Percentiles rank a stretch among this genome's conserved stretches.
These are phyloP conservation scores for Blumeriella jaapii DNA, from an alignment of 2,329 filamentous ascomycete genomes.

Conservation along the genomic window DNA sequence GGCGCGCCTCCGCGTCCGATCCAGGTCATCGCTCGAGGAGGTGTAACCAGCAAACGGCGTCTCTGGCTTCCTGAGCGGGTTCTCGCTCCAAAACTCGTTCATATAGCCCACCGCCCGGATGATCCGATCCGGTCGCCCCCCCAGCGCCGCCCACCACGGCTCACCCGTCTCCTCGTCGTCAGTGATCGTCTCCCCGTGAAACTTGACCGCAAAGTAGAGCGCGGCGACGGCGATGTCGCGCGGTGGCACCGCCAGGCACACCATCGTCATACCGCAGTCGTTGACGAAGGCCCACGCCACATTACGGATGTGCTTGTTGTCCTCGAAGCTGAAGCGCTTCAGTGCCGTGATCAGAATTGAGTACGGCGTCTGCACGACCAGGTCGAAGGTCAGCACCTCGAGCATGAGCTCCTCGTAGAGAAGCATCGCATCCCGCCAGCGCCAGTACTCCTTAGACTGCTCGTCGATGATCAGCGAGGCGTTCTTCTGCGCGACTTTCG, in stretches of 20 bases:
- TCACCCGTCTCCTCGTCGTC: constrained; percentile 58
- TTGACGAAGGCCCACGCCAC: constrained; percentile 90
- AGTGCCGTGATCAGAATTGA: constrained; percentile 73
- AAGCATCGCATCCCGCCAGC: constrained; percentile 89
- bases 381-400: constrained; percentile 85
- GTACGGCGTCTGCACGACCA: constrained; percentile 84
- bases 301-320: constrained; percentile 74
- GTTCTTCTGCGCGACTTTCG: constrained; percentile 91
- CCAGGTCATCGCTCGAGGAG: constrained; percentile 20
- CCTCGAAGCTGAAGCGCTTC: constrained; percentile 57
- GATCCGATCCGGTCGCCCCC: constrained; percentile 60
- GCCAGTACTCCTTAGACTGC: constrained; percentile 96
- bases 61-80: constrained; percentile 38
- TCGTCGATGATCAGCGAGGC: constrained; percentile 83
- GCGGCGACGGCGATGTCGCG: constrained; percentile 74
- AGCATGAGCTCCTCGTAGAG: constrained; percentile 88
- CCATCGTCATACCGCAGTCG: constrained; percentile 72
- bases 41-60: constrained; percentile 21
- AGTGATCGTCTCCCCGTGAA: constrained; percentile 58
- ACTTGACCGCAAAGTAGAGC: constrained; percentile 75
- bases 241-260: constrained; percentile 72
- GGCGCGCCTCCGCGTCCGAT: constrained; percentile 18
- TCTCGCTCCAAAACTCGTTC: constrained; percentile 55
- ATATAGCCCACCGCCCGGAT: constrained; percentile 65
- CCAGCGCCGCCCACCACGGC: constrained; percentile 79